Evolutionary conservation across 2,329 filamentous ascomycete species (phyloP), one percentile per base, ranked within the genome.

Genomic region (Phaeomoniella chlamydospora): DNA sequence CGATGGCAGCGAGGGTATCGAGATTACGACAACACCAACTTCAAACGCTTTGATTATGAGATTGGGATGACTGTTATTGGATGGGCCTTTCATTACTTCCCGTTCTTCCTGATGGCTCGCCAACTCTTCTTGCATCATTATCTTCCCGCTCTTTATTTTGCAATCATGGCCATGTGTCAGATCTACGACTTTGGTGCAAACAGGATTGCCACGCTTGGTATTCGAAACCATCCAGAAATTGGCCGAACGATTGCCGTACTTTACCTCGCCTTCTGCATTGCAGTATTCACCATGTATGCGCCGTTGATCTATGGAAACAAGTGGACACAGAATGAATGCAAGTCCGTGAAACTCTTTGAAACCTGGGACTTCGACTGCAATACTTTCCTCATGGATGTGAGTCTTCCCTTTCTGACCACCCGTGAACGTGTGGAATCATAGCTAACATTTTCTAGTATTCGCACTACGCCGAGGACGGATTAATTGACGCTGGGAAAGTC

Each of bases 321-420:
- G 35, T 98, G 90, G 90, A 98, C 88, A 35, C 82, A 85, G 65
- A 64, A 70, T 40, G 80, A 90, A 51, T 98, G 90, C 69, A 77
- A 75, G 47, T 76, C 75, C 38, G 79, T 90, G 42, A 96, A 96
- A 67, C 66, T 98, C 10, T 78, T 96, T 53, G 66, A 71, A 39
- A 79, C 76, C 2, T 98, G 90, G 90, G 90, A 98, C 56, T 98
- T 88, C 72, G 90, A 98, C 59, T 98, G 90, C 72, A 94, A 93
- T 58, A 87, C 74, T 41, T 98, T 98, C 66, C 68, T 80, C 48
- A 77, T 78, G 45, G 77, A 76, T 54, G 87, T 94, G 77, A 82
- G 83, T 79, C 35, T 35, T 42, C 17, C 42, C 48, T 30, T 13
- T n/a, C 12, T 15, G 12, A 11, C 15, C 15, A 10, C 5, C 12